Base-by-base conservation (phyloP, 176 grass and related monocot species). In the Oropetium thomaeum region DNA sequence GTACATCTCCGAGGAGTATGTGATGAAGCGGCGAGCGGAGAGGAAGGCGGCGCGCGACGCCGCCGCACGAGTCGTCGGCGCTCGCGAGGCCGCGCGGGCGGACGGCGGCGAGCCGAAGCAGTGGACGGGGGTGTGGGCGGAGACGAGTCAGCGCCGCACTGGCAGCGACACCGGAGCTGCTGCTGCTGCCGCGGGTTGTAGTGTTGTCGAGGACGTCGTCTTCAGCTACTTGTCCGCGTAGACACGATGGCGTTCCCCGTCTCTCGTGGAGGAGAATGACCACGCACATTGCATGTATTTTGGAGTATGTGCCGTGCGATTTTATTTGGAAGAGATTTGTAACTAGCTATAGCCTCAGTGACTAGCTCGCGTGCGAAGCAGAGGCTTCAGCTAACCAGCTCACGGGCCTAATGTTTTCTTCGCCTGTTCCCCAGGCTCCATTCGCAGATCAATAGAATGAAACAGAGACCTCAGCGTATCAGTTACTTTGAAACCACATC, bases 1-100 rank as follows among this genome's bases (percentile, higher is more conserved):
- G 92, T 96, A 96, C 77, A 91, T 96, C 58, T 89, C 86, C 15
- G 88, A 91, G 73, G 88, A 96, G 79, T 96, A 86, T 74, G 78
- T 84, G 83, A 58, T 17, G n/a, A 74, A 58, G 76, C 85, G 88
- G 69, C 85, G 83, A 32, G 87, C 66, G 14, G 88, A 91, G 79
- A 90, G 80, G 85, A 77, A 51, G 31, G 71, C 72, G 15, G 73
- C 78, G 43, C 52, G 53, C 59, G 30, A 27, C 11, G 67, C 85
- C 17, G 58, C 37, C 25, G 26, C 72, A 14, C 42, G 73, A 23
- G 17, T 47, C 60, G 15, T 14, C 44, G 58, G 13, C 3, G n/a
- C n/a, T n/a, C 53, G 72, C 40, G 64, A 70, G 16, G 49, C 20
- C 0, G 49, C 66, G 3, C 41, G 62, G 38, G 37, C 40, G 23